phyloP scores from a whole-genome alignment of 176 grass and related monocot genomes.

The Alopecurus myosuroides region DNA sequence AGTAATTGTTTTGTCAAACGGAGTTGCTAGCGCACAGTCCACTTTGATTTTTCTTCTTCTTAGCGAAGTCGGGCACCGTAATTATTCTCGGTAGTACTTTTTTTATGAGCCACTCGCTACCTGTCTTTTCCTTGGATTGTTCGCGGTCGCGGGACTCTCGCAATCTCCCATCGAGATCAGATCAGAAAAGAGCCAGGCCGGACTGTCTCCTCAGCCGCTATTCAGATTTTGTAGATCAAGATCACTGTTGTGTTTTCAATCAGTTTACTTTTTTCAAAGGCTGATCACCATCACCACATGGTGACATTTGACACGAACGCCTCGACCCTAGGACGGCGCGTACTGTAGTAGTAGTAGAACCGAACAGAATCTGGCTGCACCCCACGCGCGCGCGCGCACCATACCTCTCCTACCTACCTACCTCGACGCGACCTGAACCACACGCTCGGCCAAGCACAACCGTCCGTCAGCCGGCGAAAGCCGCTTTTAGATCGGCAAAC shows the following conservation, averaged over 20 bases:
- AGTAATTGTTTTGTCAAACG: neutral
- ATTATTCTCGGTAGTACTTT: too few species aligned
- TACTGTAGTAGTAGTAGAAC: too few species aligned
- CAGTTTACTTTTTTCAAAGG: neutral
- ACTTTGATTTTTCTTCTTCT: neutral
- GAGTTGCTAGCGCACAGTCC: neutral
- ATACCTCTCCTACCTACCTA: neutral
- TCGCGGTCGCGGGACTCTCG: neutral
- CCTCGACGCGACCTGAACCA: neutral
- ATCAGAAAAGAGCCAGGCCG: neutral
- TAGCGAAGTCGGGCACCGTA: too few species aligned
- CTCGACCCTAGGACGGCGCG: neutral
- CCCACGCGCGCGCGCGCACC: neutral
- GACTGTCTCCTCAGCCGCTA: neutral
- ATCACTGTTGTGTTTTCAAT: neutral
- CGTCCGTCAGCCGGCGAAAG: neutral
- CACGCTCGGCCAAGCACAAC: neutral
- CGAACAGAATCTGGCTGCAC: neutral
- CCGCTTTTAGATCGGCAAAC: neutral
- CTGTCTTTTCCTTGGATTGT: neutral
- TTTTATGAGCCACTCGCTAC: too few species aligned
- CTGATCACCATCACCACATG: slow-evolving; percentile 2
- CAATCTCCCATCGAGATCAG: neutral
- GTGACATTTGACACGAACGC: neutral
- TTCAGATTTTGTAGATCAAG: neutral